Evolutionary conservation across 1,284 basidiomycete species (phyloP), one percentile per base, ranked within the genome.

Genomic region (Sutorius eximius): DNA sequence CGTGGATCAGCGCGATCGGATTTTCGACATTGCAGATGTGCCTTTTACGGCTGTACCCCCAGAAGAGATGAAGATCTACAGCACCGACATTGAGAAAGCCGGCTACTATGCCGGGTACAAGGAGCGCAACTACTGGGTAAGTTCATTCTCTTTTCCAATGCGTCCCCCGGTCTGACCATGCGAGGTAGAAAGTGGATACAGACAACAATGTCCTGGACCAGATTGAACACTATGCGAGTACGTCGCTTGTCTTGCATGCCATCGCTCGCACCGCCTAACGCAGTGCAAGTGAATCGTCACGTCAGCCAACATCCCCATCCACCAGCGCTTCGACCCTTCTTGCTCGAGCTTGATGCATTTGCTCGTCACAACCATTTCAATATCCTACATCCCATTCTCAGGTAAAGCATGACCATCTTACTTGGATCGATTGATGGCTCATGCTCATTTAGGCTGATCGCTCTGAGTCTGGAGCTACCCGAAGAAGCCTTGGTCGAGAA

Each of bases 1-100:
- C 37, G 30, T 27, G 6, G 42, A 53, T 56, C 52, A 80, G 79
- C 79, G 73, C 27, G 73, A 77, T 41, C 74, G 81, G 40, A 78
- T 86, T 52, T 80, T 86, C 57, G 81, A 85, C 60, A 81, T 87
- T 48, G 83, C 81, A n/a, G 76, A 88, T 56, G 62, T 86, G 2
- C 78, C 85, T 0, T 83, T 89, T 61, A 68, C 77, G 12, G 72
- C 72, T 34, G 82, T 86, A 3, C 55, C 67, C 3, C 72, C 74
- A 0, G 80, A 81, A 48, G 86, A 89, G 66, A 87, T 85, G 68
- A 62, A 68, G 53, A 70, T 70, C 33, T 85, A 83, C 63, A 70
- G 69, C 3, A 71, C 67, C 12, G 29, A 78, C 49, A 76, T 76
- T 41, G 78, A 81, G 56, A 73, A 73, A 38, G 72, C 71, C 0